phyloP scores from a whole-genome alignment of 768 basidiomycete genomes.

The Suillus alpinus region DNA sequence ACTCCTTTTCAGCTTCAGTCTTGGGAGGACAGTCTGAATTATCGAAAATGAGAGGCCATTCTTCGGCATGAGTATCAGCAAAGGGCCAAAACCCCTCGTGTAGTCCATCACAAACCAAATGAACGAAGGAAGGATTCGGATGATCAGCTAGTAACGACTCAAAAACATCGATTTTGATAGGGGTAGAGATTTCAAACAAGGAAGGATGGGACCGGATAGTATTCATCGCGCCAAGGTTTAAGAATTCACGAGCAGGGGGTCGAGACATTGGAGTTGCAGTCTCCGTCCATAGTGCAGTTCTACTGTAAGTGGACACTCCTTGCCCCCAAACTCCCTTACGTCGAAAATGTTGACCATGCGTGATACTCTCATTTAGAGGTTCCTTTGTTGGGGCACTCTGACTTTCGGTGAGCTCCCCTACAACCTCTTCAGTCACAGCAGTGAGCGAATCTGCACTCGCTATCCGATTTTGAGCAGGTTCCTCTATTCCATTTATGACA shows the following conservation, averaged over 20 bases:
- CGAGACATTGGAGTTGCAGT: background rate
- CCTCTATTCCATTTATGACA: conserved; percentile 9
- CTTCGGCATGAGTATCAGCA: conserved; percentile 3
- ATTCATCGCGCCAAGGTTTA: background rate
- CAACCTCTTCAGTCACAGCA: background rate
- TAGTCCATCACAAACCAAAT: conserved; percentile 22
- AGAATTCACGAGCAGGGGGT: background rate
- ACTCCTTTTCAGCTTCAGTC: conserved; percentile 12
- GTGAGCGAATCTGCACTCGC: conserved; percentile 6
- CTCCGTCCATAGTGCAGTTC: background rate
- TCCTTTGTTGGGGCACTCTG: background rate
- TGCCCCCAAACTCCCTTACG: too few relatives aligned
- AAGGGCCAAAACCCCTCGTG: conserved; percentile 35
- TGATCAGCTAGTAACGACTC: conserved; percentile 20
- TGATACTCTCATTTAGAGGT: background rate
- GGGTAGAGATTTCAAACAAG: conserved; percentile 23
- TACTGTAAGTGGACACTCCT: background rate
- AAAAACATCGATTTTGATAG: conserved; percentile 24
- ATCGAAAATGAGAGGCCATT: background rate
- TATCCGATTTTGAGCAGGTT: background rate
- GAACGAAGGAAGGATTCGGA: conserved; percentile 29
- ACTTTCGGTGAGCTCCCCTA: background rate
- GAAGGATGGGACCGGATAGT: background rate
- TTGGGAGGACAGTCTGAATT: background rate
- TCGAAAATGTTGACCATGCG: background rate